These are phyloP conservation scores for Plantago rigida DNA, from an alignment of 305 asterid species.

Conservation along the genomic window DNA sequence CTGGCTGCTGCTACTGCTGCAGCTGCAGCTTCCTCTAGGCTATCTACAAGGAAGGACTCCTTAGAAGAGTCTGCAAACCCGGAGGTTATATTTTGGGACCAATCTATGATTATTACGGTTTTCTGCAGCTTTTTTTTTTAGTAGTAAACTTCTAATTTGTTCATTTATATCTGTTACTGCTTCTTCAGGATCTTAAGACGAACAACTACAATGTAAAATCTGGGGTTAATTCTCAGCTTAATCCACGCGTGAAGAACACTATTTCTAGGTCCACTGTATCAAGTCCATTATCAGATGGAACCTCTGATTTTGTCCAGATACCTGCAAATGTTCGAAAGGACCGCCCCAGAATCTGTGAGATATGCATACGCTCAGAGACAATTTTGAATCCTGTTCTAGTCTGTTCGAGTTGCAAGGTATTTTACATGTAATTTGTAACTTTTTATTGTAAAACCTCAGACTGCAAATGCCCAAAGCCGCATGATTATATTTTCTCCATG, in stretches of 20 bases:
- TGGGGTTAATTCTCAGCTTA: conserved; percentile 46
- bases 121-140: neutral
- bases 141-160: neutral
- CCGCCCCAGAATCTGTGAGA: conserved; percentile 69
- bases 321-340: conserved; percentile 52
- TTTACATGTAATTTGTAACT: conserved; percentile 12
- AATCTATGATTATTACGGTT: conserved; percentile 3
- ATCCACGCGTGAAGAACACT: conserved; percentile 61
- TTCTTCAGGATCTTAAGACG: conserved; percentile 45
- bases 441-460: neutral
- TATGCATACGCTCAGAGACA: conserved; percentile 83
- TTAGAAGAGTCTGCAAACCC: conserved; percentile 55
- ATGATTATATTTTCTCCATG: conserved; percentile 9
- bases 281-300: conserved; percentile 43
- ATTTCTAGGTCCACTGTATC: conserved; percentile 45
- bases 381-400: conserved; percentile 66
- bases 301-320: conserved; percentile 38
- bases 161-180: neutral
- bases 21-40: conserved; percentile 89
- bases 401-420: conserved; percentile 93
- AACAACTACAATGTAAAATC: conserved; percentile 39
- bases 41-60: conserved; percentile 68
- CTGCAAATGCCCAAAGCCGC: conserved; percentile 1
- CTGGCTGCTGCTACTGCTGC: conserved; percentile 99
- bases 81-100: conserved; percentile 41